A percentile compares a stretch with the other conserved stretches of the same genome.
phyloP scores from a whole-genome alignment of 2,329 filamentous ascomycete genomes.

The Aspergillus persii region DNA sequence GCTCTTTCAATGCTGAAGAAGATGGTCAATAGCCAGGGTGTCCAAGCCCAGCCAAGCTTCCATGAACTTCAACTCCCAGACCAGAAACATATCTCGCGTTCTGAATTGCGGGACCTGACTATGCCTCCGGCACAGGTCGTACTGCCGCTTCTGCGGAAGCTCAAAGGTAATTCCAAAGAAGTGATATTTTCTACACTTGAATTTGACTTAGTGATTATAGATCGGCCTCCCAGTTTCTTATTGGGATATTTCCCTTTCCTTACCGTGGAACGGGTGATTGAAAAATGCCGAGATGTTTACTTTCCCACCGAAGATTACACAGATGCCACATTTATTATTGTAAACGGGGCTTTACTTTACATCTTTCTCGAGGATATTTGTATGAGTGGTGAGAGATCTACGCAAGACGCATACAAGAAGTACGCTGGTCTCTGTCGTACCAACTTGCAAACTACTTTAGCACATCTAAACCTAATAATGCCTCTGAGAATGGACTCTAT shows the following conservation, averaged over 20 bases:
- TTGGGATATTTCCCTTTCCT: constrained; percentile 33
- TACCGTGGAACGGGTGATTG: constrained; percentile 31
- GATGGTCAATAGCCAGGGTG: constrained; percentile 38
- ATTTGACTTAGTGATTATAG: too few species aligned
- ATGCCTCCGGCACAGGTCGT: constrained; percentile 38
- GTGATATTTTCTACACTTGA: too few species aligned
- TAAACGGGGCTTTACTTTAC: constrained; percentile 39
- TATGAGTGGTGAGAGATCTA: constrained; percentile 14
- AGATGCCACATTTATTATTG: constrained; percentile 39
- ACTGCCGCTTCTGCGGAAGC: constrained; percentile 29
- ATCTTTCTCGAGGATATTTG: constrained; percentile 35
- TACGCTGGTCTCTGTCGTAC: constrained; percentile 38
- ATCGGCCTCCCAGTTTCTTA: too few species aligned
- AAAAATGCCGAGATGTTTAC: constrained; percentile 32
- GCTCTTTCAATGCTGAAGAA: constrained; percentile 39
- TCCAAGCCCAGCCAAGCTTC: constrained; percentile 18
- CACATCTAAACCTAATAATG: constrained; percentile 55
- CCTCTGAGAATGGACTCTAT: constrained; percentile 57
- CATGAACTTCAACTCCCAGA: constrained; percentile 29
- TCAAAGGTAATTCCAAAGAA: constrained; percentile 24
- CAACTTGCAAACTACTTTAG: constrained; percentile 47
- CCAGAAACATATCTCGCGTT: constrained; percentile 20
- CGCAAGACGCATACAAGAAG: constrained; percentile 25
- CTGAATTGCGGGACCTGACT: constrained; percentile 33
- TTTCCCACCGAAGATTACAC: constrained; percentile 13